phyloP scores from a whole-genome alignment of 495 filamentous ascomycete species.

The Elasticomyces elasticus region DNA sequence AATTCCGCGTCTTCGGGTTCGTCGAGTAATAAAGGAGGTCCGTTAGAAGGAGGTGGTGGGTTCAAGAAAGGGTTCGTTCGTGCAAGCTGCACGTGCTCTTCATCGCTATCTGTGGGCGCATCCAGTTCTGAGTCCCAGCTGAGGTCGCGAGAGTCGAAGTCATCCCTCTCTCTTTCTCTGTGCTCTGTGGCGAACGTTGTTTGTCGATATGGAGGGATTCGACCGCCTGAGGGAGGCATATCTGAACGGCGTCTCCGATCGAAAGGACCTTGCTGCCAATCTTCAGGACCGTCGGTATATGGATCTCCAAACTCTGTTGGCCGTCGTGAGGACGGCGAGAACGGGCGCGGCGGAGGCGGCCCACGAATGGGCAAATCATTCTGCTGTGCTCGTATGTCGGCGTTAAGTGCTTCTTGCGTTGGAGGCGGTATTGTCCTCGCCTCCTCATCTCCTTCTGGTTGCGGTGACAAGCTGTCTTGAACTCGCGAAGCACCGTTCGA shows the following conservation, averaged over 20 bases:
- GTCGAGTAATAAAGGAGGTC: not conserved
- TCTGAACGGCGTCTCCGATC: not conserved
- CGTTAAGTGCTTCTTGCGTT: too few species aligned
- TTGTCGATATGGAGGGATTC: not conserved
- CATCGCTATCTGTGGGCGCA: constrained; percentile 9
- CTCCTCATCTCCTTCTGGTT: too few species aligned
- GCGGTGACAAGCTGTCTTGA: not conserved
- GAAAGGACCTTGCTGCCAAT: not conserved
- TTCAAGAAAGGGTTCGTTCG: not conserved
- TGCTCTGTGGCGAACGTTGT: not conserved
- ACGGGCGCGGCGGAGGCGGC: not conserved
- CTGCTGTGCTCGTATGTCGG: too few species aligned
- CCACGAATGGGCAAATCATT: not conserved
- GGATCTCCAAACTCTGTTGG: not conserved
- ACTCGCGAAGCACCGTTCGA: constrained; percentile 1
- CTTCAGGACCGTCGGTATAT: not conserved
- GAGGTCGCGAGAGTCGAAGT: constrained; percentile 19
- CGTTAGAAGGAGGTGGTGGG: not conserved
- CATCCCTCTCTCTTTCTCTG: not conserved
- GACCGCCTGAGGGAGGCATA: not conserved
- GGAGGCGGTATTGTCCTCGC: too few species aligned
- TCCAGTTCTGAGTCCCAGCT: constrained; percentile 32
- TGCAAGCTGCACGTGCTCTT: not conserved
- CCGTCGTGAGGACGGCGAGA: not conserved
- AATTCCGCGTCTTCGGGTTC: constrained; percentile 19